A percentile compares a stretch with the other conserved stretches of the same genome.
Conservation (phyloP, 192 early-diverging fungal species). For the Rhizophagus sp. region DNA sequence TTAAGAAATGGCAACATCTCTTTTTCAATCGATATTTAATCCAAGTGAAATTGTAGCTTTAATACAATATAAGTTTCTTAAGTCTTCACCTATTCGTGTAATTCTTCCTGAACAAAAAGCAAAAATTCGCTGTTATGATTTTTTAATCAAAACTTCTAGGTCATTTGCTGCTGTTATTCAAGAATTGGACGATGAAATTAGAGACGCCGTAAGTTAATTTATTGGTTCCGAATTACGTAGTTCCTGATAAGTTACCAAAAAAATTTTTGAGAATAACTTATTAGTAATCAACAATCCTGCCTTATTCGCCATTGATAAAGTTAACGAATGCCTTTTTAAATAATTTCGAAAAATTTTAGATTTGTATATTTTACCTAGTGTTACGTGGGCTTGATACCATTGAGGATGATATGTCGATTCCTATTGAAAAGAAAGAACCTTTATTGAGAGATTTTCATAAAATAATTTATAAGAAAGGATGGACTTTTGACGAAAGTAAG, state of each 20-base stretch:
- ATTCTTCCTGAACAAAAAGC: constrained; percentile 45
- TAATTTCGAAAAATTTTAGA: constrained; percentile 43
- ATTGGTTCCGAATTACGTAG: not conserved
- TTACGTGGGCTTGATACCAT: constrained; percentile 96
- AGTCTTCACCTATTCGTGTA: constrained; percentile 53
- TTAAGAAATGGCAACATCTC: constrained; percentile 46
- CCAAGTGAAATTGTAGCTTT: constrained; percentile 87
- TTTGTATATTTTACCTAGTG: constrained; percentile 96
- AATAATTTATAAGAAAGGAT: constrained; percentile 73
- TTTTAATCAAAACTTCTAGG: constrained; percentile 91
- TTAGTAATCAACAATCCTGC: constrained; percentile 37
- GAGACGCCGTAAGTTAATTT: constrained; percentile 60
- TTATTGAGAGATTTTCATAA: constrained; percentile 83
- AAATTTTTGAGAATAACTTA: too few relatives aligned
- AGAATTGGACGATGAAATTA: constrained; percentile 74
- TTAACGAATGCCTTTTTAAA: too few relatives aligned
- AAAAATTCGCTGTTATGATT: constrained; percentile 83
- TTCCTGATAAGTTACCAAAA: not conserved
- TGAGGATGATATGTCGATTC: constrained; percentile 98
- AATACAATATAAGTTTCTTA: constrained; percentile 65
- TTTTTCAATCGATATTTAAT: constrained; percentile 72
- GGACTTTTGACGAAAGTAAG: constrained; percentile 77
- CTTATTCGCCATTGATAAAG: too few relatives aligned
- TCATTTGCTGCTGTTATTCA: constrained; percentile 97
- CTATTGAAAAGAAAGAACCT: constrained; percentile 70